A percentile compares a stretch with the other conserved stretches of the same genome.
Conservation (phyloP, 2,329 filamentous ascomycete genomes). For the Dactylellina sp. region DNA sequence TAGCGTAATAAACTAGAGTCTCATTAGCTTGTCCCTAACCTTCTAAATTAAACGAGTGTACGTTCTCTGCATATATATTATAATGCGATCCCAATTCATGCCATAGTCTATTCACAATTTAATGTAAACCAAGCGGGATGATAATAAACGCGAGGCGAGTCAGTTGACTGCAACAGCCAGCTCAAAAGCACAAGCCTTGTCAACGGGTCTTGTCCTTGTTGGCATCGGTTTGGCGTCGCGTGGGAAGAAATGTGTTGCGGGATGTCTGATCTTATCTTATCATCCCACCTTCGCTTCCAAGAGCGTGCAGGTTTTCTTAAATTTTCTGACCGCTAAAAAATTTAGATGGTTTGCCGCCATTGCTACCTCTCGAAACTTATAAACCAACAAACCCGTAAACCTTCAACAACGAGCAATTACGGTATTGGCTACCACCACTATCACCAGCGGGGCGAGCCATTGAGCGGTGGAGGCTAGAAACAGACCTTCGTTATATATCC, state of each 20-base stretch:
- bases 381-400: background rate
- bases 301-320: slow-evolving; percentile 12
- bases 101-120: no score
- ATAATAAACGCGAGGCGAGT: no score
- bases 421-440: slow-evolving; percentile 1
- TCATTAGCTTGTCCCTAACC: no score
- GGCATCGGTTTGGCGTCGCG: background rate
- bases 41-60: no score
- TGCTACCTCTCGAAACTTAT: slow-evolving; percentile 18
- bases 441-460: slow-evolving; percentile 9
- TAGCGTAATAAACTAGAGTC: background rate
- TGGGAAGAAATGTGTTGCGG: slow-evolving; percentile 28
- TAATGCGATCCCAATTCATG: no score
- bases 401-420: background rate
- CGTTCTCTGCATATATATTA: no score
- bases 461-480: slow-evolving; percentile 1
- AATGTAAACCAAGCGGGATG: no score
- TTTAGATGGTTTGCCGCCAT: slow-evolving; percentile 17
- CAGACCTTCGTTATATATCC: background rate
- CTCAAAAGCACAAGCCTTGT: no score
- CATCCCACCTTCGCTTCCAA: slow-evolving; percentile 28
- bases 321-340: slow-evolving; percentile 26
- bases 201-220: no score
- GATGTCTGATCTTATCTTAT: slow-evolving; percentile 55
- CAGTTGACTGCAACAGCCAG: no score